Base-by-base conservation (phyloP, 2,329 filamentous ascomycete genomes). In the Colletotrichum graminicola region DNA sequence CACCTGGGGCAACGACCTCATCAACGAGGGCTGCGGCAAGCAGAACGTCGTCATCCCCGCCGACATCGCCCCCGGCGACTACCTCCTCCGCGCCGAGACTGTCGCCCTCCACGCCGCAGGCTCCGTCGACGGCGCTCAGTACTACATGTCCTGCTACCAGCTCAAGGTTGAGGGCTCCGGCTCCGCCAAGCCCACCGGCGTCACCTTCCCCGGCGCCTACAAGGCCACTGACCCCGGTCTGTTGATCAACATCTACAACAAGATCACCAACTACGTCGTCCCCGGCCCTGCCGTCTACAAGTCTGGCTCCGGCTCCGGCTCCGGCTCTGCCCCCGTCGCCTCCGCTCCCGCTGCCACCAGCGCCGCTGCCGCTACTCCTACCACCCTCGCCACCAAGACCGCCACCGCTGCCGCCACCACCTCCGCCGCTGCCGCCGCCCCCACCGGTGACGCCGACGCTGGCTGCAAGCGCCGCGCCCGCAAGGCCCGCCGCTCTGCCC, bases 81-180 rank as follows among this genome's bases (percentile, higher is more conserved):
- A 88, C 76, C 84, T 89, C 59, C 80, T 88, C 47, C 83, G 87
- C 64, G 84, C 87, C 74, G 87, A 89, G 79, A 81, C 87, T 71
- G 84, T 89, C 71, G 86, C 86, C 45, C 83, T 89, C 8, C 87
- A 89, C 79, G 77, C 77, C 10, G 82, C 80, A 52, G 69, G 73
- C 41, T 80, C 77, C 74, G 77, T 76, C 61, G 76, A 77, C 43
- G 82, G 81, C 26, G 82, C 82, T 18, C 82, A 84, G 74, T 77
- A 84, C 65, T 80, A 81, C 71, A 76, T 77, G 74, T 73, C 74
- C n/a, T 77, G 76, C 73, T 77, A 75, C 70, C 76, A 78, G 57
- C 39, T 78, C 54, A 75, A 72, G 43, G 63, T 77, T 32, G 76
- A 76, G 16, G 79, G 79, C 11, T 62, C 66, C 47, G 75, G 76